phyloP scores from a whole-genome alignment of 2,329 filamentous ascomycete species.

The Pseudogymnoascus sp. region DNA sequence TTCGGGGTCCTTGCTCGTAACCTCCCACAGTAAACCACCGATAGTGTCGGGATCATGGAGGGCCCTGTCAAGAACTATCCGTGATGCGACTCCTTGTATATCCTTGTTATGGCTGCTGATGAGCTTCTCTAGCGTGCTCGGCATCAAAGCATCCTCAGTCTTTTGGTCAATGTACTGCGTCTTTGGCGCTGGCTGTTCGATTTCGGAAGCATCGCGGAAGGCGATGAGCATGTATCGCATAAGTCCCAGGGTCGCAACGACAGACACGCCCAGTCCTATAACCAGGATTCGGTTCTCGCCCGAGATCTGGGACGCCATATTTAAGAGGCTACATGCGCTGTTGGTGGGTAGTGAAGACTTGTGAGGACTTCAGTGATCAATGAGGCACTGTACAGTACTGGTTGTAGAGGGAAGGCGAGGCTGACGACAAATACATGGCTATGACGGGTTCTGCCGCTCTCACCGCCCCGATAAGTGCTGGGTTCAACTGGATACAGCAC shows the following conservation, averaged over 20 bases:
- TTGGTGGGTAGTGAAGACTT: background rate
- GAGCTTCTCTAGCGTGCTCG: constrained; percentile 59
- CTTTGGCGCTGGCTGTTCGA: constrained; percentile 56
- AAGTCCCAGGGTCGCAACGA: constrained; percentile 48
- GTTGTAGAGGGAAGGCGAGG: background rate
- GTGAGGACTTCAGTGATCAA: background rate
- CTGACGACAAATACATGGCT: background rate
- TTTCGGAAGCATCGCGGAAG: constrained; percentile 56
- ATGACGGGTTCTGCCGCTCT: background rate
- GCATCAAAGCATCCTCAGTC: constrained; percentile 62
- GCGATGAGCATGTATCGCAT: constrained; percentile 51
- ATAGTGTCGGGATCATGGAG: constrained; percentile 50
- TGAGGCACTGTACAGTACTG: background rate
- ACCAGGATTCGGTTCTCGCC: constrained; percentile 23
- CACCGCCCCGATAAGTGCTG: constrained; percentile 2
- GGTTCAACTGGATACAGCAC: background rate
- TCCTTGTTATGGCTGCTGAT: constrained; percentile 64
- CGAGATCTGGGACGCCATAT: constrained; percentile 8
- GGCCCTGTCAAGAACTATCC: constrained; percentile 48
- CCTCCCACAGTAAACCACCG: constrained; percentile 46
- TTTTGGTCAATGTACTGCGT: constrained; percentile 68
- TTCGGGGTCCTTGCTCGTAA: constrained; percentile 51
- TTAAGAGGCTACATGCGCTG: background rate
- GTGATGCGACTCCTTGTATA: constrained; percentile 60
- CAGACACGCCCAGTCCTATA: constrained; percentile 37